phyloP scores from a whole-genome alignment of 352 stramenopile species.

The Globisporangium spiculum region DNA sequence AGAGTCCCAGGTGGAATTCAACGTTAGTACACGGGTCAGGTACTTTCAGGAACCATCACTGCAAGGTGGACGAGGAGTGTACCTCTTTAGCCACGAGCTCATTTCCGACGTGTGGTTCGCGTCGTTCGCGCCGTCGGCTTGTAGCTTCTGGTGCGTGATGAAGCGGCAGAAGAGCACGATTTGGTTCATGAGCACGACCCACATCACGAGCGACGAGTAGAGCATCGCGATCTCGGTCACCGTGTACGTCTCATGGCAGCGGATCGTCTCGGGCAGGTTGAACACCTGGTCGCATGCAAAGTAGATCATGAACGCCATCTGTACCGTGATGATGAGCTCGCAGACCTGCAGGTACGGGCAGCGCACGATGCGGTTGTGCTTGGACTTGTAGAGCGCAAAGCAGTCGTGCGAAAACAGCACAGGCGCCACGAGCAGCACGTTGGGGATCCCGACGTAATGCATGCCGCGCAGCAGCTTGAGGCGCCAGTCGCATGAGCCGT shows the following conservation, averaged over 20 bases:
- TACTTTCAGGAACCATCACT: not conserved
- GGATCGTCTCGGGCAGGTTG: conserved; percentile 41
- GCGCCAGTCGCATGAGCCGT: conserved; percentile 30
- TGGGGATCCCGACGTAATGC: conserved; percentile 51
- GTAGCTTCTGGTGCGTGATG: conserved; percentile 70
- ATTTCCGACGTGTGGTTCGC: conserved; percentile 60
- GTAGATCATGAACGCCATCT: conserved; percentile 62
- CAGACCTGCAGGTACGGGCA: conserved; percentile 65
- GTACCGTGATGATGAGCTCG: conserved; percentile 53
- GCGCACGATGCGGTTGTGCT: conserved; percentile 59
- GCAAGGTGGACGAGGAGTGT: not conserved
- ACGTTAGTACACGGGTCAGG: not conserved
- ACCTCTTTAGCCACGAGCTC: conserved; percentile 36
- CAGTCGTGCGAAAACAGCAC: conserved; percentile 49
- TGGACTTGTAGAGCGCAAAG: conserved; percentile 50
- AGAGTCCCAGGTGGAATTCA: not conserved
- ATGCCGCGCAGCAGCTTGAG: conserved; percentile 38
- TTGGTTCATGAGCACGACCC: conserved; percentile 56
- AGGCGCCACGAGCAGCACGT: conserved; percentile 51
- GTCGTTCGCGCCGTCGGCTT: conserved; percentile 64
- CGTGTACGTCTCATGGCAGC: conserved; percentile 35
- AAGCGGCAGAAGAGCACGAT: conserved; percentile 73
- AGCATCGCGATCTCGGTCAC: conserved; percentile 47
- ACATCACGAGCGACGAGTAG: conserved; percentile 54
- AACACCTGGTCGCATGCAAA: conserved; percentile 42